A percentile compares a stretch with the other conserved stretches of the same genome.
Conservation (phyloP, 2,329 filamentous ascomycete genomes). For the Ophiostoma populinum region DNA sequence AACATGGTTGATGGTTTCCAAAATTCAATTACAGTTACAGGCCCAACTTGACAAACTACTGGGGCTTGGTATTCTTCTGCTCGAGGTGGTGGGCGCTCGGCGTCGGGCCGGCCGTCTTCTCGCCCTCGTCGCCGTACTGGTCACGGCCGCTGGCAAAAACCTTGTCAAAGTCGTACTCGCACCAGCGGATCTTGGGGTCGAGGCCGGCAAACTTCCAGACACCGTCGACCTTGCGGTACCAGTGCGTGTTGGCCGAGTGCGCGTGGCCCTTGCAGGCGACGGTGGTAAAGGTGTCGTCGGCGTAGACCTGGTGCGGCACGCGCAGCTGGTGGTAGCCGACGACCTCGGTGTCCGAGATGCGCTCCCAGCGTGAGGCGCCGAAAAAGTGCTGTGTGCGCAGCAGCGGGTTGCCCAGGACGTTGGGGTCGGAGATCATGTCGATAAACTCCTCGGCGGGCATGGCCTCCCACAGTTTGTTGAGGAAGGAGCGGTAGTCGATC, state of each 20-base stretch:
- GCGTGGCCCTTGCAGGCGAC: constrained; percentile 43
- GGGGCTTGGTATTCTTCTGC: no score
- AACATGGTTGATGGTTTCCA: no score
- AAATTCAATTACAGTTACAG: no score
- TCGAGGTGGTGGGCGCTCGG: neutral
- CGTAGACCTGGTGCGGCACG: constrained; percentile 44
- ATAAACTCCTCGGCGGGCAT: constrained; percentile 47
- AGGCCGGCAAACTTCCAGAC: constrained; percentile 45
- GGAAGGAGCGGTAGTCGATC: constrained; percentile 55
- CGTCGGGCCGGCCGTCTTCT: neutral
- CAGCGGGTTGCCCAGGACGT: constrained; percentile 42
- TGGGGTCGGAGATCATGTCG: constrained; percentile 36
- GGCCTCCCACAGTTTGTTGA: constrained; percentile 40
- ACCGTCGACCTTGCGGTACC: constrained; percentile 39
- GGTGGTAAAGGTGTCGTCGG: constrained; percentile 19
- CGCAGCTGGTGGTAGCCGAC: constrained; percentile 44
- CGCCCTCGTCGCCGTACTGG: constrained; percentile 8
- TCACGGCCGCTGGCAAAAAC: constrained; percentile 13
- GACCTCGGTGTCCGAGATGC: constrained; percentile 38
- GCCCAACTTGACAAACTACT: no score
- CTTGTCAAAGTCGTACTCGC: constrained; percentile 33
- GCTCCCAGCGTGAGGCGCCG: constrained; percentile 39
- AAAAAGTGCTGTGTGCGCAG: constrained; percentile 50
- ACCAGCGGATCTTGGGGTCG: constrained; percentile 36
- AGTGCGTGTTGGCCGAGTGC: constrained; percentile 39